Percentiles rank a stretch among this genome's conserved stretches.
phyloP scores from a whole-genome alignment of 495 filamentous ascomycete species.

The Aspergillus asperescens region DNA sequence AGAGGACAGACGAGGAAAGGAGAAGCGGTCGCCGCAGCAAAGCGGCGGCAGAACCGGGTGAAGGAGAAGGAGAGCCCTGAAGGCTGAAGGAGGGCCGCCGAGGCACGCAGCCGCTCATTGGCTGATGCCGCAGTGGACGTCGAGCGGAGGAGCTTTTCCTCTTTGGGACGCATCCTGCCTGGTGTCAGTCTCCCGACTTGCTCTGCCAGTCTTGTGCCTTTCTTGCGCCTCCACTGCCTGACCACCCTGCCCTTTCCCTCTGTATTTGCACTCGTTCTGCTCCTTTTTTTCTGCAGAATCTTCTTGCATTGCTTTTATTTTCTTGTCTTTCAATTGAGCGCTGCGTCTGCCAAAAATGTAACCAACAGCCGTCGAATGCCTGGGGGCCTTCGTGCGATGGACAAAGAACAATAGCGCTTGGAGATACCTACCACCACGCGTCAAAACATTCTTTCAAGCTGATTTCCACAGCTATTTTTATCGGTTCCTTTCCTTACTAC shows the following conservation, averaged over 20 bases:
- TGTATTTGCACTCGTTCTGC: constrained; percentile 43
- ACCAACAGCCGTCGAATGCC: neutral
- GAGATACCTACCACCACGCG: neutral
- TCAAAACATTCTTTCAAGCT: neutral
- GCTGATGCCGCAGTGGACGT: constrained; percentile 29
- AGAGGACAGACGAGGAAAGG: constrained; percentile 34
- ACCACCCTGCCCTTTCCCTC: constrained; percentile 11
- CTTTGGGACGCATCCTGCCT: constrained; percentile 14
- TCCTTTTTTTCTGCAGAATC: constrained; percentile 27
- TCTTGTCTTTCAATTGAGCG: neutral
- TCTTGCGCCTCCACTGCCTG: constrained; percentile 6
- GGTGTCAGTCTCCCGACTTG: constrained; percentile 1
- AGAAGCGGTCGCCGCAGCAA: constrained; percentile 36
- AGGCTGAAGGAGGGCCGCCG: constrained; percentile 23
- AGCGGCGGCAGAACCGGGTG: constrained; percentile 31
- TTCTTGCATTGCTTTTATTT: neutral
- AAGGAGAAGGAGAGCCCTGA: constrained; percentile 21
- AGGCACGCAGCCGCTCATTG: constrained; percentile 35
- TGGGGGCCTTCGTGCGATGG: neutral
- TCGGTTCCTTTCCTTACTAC: neutral
- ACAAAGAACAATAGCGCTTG: constrained; percentile 2
- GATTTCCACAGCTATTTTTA: neutral
- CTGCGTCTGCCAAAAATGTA: neutral
- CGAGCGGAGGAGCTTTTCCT: constrained; percentile 24
- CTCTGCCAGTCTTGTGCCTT: neutral